Evolutionary conservation across 768 basidiomycete genomes (phyloP).

Genomic region (Serendipita vermifera): DNA sequence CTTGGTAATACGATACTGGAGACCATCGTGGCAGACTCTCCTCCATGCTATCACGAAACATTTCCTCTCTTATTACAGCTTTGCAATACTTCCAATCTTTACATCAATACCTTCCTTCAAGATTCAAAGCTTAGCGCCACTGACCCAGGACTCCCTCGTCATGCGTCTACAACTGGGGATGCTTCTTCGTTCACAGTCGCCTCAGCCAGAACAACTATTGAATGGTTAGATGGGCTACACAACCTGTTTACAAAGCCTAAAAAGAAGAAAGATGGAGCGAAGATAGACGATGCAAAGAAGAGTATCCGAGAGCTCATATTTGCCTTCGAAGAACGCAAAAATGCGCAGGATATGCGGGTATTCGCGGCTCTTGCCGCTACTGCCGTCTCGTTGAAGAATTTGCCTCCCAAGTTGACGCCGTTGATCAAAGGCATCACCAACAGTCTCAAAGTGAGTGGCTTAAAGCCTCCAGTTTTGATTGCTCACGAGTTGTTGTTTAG

Average conservation of each 20-base stretch:
- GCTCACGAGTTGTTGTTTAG: conserved; percentile 33
- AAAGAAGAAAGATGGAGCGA: conserved; percentile 61
- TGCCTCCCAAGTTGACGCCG: conserved; percentile 89
- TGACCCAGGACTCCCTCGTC: conserved; percentile 59
- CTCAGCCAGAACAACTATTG: conserved; percentile 59
- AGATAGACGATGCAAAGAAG: conserved; percentile 62
- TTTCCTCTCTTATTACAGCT: conserved; percentile 66
- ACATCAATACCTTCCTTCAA: conserved; percentile 70
- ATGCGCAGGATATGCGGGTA: conserved; percentile 74
- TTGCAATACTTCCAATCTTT: conserved; percentile 59
- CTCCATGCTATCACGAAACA: conserved; percentile 85
- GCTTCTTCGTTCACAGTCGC: conserved; percentile 64
- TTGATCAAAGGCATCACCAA: conserved; percentile 97
- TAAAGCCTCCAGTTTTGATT: background rate
- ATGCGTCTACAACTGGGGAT: conserved; percentile 56
- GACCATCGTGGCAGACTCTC: conserved; percentile 63
- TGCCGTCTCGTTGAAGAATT: conserved; percentile 70
- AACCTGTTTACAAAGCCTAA: conserved; percentile 59
- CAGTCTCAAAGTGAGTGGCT: conserved; percentile 68
- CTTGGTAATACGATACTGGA: conserved; percentile 54
- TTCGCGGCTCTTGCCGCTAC: conserved; percentile 84
- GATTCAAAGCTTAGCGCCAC: conserved; percentile 78
- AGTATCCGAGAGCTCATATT: conserved; percentile 60
- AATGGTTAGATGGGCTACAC: conserved; percentile 24
- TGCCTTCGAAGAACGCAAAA: conserved; percentile 69